Percentiles rank a stretch among this genome's conserved stretches.
Evolutionary conservation across 2,329 filamentous ascomycete species (phyloP).

Genomic region (Penicillium sp.): DNA sequence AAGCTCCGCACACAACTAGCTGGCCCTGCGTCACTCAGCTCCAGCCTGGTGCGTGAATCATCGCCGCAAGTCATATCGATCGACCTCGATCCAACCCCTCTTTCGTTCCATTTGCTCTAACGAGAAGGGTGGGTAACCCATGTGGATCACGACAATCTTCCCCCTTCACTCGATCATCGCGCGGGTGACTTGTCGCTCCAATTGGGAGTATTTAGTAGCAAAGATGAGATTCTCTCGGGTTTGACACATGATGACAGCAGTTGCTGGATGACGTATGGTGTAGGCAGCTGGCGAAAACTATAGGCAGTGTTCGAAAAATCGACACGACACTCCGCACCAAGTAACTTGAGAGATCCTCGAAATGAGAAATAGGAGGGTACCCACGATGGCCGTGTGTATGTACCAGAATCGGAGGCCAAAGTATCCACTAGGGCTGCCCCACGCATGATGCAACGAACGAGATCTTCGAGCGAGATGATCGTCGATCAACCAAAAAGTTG

Average conservation of each 20-base stretch:
- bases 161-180: not conserved
- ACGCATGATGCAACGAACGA: not conserved
- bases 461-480: not conserved
- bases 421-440: constrained; percentile 6
- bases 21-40: constrained; percentile 2
- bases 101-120: constrained; percentile 1
- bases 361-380: not conserved
- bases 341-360: not conserved
- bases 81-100: not conserved
- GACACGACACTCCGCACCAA: not conserved
- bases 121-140: constrained; percentile 6
- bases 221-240: not conserved
- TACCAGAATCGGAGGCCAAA: not conserved
- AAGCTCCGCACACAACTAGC: not conserved
- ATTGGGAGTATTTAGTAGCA: not conserved
- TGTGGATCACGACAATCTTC: constrained; percentile 7
- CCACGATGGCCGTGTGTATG: not conserved
- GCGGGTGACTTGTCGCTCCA: not conserved
- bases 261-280: too few species aligned
- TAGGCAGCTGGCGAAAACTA: too few species aligned
- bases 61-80: not conserved
- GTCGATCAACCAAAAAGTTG: not conserved
- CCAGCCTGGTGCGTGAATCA: not conserved
- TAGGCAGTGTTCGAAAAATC: not conserved
- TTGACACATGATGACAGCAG: not conserved